phyloP scores from a whole-genome alignment of 176 grass and related monocot genomes.

The Ensete ventricosum region DNA sequence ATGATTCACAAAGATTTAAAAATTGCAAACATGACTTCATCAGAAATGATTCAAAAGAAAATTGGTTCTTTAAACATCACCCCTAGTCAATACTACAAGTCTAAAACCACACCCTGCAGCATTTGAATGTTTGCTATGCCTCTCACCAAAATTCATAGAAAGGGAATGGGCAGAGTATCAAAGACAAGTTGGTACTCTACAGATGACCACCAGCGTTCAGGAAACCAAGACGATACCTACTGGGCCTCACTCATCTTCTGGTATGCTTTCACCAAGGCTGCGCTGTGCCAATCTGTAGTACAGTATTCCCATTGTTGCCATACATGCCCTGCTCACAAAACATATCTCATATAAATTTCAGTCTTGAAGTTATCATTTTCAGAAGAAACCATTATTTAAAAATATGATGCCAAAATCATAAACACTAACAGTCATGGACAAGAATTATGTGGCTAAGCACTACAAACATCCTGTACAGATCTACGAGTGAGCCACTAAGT shows the following conservation, averaged over 20 bases:
- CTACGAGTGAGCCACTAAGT: neutral
- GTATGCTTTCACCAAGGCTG: slow-evolving; percentile 58
- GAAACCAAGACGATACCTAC: slow-evolving; percentile 11
- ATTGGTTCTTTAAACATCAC: neutral
- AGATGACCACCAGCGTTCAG: slow-evolving; percentile 2
- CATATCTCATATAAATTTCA: neutral
- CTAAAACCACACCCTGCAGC: too few relatives aligned
- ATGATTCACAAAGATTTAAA: neutral
- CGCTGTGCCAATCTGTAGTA: slow-evolving; percentile 88
- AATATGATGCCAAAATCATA: neutral
- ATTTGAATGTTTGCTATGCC: too few relatives aligned
- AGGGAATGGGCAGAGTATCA: too few relatives aligned
- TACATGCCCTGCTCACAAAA: slow-evolving; percentile 67
- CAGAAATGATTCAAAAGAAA: slow-evolving; percentile 10
- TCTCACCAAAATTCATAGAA: too few relatives aligned
- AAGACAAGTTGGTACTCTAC: slow-evolving; percentile 7
- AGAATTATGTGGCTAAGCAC: neutral
- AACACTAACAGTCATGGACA: neutral
- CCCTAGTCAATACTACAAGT: slow-evolving; percentile 19
- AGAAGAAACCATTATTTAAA: neutral
- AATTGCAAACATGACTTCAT: neutral
- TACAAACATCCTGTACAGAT: neutral
- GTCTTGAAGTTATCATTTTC: neutral
- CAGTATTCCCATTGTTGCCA: slow-evolving; percentile 88
- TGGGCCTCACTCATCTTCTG: slow-evolving; percentile 64